These are phyloP conservation scores for Pseudoscleropodium purum DNA, from an alignment of 225 moss, liverwort and hornwort genomes.

Conservation along the genomic window DNA sequence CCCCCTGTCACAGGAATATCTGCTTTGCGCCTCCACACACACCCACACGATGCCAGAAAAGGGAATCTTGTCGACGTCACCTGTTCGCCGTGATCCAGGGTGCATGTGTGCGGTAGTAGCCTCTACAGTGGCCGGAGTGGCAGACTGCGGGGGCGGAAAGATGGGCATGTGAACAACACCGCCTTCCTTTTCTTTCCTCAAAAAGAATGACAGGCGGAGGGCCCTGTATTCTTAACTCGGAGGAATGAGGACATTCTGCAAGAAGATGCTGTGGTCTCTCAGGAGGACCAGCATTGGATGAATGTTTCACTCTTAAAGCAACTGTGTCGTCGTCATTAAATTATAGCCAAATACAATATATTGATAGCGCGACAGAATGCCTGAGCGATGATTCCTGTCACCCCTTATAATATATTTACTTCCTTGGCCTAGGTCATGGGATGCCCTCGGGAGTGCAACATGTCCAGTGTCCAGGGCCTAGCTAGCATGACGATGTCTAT, in stretches of 20 bases:
- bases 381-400: background rate
- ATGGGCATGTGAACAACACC: background rate
- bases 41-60: conserved; percentile 12
- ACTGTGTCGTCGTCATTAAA: background rate
- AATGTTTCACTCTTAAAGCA: background rate
- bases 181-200: background rate
- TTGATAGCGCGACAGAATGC: background rate
- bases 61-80: conserved; percentile 28
- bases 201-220: background rate
- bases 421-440: background rate
- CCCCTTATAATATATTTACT: background rate
- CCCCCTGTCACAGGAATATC: conserved; percentile 12
- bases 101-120: background rate
- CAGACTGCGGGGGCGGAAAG: conserved; percentile 3
- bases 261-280: background rate
- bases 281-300: background rate
- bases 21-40: conserved; percentile 5
- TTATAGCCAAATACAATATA: background rate
- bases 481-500: background rate
- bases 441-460: background rate
- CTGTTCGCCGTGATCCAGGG: conserved; percentile 12
- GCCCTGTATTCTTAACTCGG: background rate
- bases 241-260: background rate
- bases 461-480: background rate
- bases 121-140: conserved; percentile 23